Evolutionary conservation across 257 asterid species (phyloP).

Genomic region (Anisodus acutangulus): DNA sequence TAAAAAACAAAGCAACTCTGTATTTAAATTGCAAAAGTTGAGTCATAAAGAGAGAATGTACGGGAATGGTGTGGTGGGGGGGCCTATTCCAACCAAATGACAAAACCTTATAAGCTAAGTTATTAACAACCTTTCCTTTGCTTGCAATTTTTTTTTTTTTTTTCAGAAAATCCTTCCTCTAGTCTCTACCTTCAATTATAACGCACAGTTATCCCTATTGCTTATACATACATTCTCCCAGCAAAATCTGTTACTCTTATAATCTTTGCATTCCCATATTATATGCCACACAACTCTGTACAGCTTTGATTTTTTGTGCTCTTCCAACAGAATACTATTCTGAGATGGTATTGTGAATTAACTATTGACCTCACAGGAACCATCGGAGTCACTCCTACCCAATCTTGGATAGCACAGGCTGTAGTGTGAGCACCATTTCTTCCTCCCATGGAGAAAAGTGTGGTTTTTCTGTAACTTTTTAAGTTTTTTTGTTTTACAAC

Average conservation of each 20-base stretch:
- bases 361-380: conserved; percentile 14
- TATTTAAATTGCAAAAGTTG: conserved; percentile 45
- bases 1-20: conserved; percentile 45
- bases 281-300: not conserved
- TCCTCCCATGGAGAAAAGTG: not conserved
- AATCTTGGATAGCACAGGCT: conserved; percentile 10
- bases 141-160: not conserved
- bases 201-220: not conserved
- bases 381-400: conserved; percentile 10
- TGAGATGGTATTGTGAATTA: not conserved
- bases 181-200: not conserved
- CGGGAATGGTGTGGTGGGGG: conserved; percentile 25
- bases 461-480: not conserved
- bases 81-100: conserved; percentile 10
- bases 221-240: not conserved
- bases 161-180: not conserved
- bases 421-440: conserved; percentile 17
- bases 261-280: not conserved
- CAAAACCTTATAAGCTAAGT: not conserved
- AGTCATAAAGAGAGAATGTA: conserved; percentile 30
- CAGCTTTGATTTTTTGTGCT: conserved; percentile 27
- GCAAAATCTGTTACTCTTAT: not conserved
- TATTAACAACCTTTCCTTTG: conserved; percentile 12
- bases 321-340: conserved; percentile 19
- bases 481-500: not conserved